A percentile compares a stretch with the other conserved stretches of the same genome.
Conservation (phyloP, 257 asterid species). For the Solanum rostratum region DNA sequence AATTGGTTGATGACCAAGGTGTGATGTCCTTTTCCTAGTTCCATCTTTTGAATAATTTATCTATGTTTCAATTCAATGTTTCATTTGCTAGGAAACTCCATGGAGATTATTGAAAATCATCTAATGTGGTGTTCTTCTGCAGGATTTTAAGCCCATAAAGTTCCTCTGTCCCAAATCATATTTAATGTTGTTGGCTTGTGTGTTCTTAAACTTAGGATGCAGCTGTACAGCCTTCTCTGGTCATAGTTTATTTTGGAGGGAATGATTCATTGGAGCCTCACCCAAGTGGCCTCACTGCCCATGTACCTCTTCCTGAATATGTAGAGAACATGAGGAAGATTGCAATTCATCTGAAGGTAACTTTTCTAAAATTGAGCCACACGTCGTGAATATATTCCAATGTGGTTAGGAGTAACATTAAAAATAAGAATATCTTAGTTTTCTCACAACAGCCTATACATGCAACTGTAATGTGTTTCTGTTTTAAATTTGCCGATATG, state of each 20-base stretch:
- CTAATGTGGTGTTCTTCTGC: neutral
- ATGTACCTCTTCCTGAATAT: slow-evolving; percentile 63
- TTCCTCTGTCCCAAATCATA: neutral
- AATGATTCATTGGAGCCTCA: slow-evolving; percentile 44
- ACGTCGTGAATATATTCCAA: neutral
- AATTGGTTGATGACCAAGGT: neutral
- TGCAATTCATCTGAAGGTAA: slow-evolving; percentile 43
- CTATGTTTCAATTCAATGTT: neutral
- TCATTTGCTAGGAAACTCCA: neutral
- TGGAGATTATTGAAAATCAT: neutral
- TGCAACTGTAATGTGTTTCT: neutral
- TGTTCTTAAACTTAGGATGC: slow-evolving; percentile 26
- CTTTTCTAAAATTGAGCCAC: neutral
- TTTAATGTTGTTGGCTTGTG: neutral
- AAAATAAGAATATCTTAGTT: neutral
- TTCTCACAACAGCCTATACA: neutral
- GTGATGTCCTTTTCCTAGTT: neutral
- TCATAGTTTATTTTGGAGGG: slow-evolving; percentile 55
- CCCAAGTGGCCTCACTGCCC: slow-evolving; percentile 36
- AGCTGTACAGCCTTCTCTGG: slow-evolving; percentile 50
- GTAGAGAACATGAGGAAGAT: slow-evolving; percentile 46
- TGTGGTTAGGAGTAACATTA: neutral
- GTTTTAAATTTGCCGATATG: neutral
- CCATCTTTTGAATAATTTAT: neutral
- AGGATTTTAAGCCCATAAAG: neutral